Base-by-base conservation (phyloP, 352 stramenopile species). In the Plasmopara muralis region DNA sequence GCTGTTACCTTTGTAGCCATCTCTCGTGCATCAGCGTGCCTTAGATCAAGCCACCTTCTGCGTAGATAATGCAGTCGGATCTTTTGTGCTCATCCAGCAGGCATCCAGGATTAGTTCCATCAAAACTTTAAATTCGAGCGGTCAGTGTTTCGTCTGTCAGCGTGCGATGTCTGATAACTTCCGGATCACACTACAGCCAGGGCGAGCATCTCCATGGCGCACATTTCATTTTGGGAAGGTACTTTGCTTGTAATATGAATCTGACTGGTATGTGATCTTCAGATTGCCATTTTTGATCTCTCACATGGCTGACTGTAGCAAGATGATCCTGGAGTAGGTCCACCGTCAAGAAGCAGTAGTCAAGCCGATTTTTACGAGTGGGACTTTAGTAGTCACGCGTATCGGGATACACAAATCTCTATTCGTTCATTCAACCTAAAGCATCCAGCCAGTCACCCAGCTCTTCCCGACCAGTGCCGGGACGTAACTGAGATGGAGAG, bases 261-360 rank as follows among this genome's bases (percentile, higher is more conserved):
- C 53, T 35, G 0, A 57, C 47, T 0, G 34, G 35, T 33, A 57
- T 37, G 29, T 60, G 51, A 14, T 60, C 57, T 53, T 60, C 57
- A 14, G 41, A 50, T 16, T 60, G 46, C 50, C 57, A 65, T 10
- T 53, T 50, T 1, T 14, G n/a, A n/a, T 65, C 57, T 7, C 47
- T 15, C 1, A 61, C 31, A 44, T 57, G 52, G 0, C 33, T 37
- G 3, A 60, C 16, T 9, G 15, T 39, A 16, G 20, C 42, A 0
- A 64, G 28, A 20, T 64, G 46, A 5, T 56, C 28, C 12, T 60
- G 41, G 4, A 59, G 13, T 4, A 60, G 44, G 28, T 56, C 42
- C 2, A 50, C 50, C 10, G 50, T 60, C 2, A 64, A 7, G 33
- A 56, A 56, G 29, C 57, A 64, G 18, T 60, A 64, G 8, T 64